Base-by-base conservation (phyloP, 225 moss, liverwort and hornwort genomes). In the Physcomitrium patens region DNA sequence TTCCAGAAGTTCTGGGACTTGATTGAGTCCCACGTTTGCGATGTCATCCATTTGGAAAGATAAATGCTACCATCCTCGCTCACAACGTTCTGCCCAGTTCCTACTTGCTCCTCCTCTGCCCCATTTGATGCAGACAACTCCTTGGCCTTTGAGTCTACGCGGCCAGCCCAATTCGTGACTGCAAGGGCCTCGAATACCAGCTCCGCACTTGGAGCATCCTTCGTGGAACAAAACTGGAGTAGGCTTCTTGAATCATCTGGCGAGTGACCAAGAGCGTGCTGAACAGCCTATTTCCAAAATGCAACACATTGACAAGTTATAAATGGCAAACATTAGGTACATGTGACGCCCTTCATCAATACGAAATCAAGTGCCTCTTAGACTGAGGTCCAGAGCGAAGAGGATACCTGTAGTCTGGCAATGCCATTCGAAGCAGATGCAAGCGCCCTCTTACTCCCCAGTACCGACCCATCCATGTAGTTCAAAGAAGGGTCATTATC, bases 51-150 rank as follows among this genome's bases (percentile, higher is more conserved):
- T 51, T 71, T 87, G 17, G 89, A 83, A 61, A 88, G 86, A 68
- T 95, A 99, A 27, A 91, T 77, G 48, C 89, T 93, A 4, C 99
- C 99, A 78, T 99, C 99, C 45, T 93, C 93, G 58, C 82, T 89
- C 67, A 86, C 28, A 28, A 88, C 73, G 76, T 86, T 86, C 64
- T 90, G 87, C 60, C 89, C 81, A 20, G 12, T 6, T 31, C 69
- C 72, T 48, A 50, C 80, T 3, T 68, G 8, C 15, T 80, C 79
- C 18, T 90, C 94, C 18, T 80, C 87, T 60, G 75, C 83, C 51
- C 70, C 60, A 16, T 78, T 86, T 23, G 83, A 74, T 52, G 66
- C 45, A 37, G 84, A 78, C 22, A 81, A 12, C 3, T 84, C 90
- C 73, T 88, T 88, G 4, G 85, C 82, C 63, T 76, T 87, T 0